Base-by-base conservation (phyloP, 352 stramenopile species). In the Globisporangium alternatum region DNA sequence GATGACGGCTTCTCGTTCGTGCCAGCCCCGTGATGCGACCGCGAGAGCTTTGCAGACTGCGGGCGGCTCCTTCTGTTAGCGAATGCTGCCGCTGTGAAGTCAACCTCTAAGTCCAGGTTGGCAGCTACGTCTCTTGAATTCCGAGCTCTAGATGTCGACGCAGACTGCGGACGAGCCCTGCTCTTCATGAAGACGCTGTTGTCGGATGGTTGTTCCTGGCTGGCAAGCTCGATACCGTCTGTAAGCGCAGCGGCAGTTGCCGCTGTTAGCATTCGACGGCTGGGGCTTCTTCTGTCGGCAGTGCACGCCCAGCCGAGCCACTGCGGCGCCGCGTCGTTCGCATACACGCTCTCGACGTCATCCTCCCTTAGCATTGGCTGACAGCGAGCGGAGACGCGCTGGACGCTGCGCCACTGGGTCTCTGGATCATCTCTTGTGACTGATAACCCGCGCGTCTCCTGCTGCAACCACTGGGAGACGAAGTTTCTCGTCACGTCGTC, bases 161-260 rank as follows among this genome's bases (percentile, higher is more conserved):
- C 74, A 41, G 76, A 84, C 19, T 80, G 72, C 17, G 76, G 76
- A 17, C 74, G 67, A 43, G 30, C 41, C 10, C 59, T 43, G 54
- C 51, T n/a, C 43, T 28, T 21, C 8, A 5, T 9, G 6, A 10
- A 3, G 15, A 9, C 1, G 9, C 19, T 44, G 3, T 3, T 8
- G 6, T 43, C 31, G 2, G 51, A 30, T 4, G 30, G 6, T n/a
- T 68, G 41, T 44, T 58, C 67, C 17, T 63, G 59, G 54, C 48
- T 39, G 52, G 70, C 63, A n/a, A 62, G 35, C 48, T n/a, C 57
- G 6, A n/a, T 22, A 7, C 17, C 5, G 19, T 48, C 43, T 5
- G 1, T 19, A 21, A 12, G 43, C 2, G 19, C 43, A 7, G 43
- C 15, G 12, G 43, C 17, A n/a, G 15, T 15, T 48, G 43, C 43